Evolutionary conservation across 495 filamentous ascomycete species (phyloP), one percentile per base, ranked within the genome.

Genomic region (Terfezia claveryi): DNA sequence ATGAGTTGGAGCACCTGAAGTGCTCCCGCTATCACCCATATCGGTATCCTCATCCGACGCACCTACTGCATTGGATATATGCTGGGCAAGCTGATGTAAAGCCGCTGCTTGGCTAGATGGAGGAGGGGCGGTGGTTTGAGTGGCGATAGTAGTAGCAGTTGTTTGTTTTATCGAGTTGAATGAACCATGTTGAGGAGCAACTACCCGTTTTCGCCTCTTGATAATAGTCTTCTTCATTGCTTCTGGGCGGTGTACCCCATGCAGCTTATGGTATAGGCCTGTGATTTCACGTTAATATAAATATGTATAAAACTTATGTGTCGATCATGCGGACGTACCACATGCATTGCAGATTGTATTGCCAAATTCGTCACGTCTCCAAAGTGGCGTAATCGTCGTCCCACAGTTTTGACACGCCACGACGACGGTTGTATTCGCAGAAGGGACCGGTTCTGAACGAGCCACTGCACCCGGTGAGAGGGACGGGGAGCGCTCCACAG

Each of bases 261-360:
- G 91, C 1, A 98, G 79, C 67, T 96, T 98, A 68, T 93, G 85
- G 64, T 96, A 96, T n/a, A 96, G 71, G 36, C 88, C 88, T 95
- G 58, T 4, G 27, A 32, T 32, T 1, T 32, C 27, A 32, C 7
- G 27, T 32, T 32, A 32, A 32, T 32, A 32, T 32, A 32, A 32
- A 32, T 5, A 32, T 32, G 4, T 7, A 4, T 32, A 32, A 32
- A 32, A 7, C 27, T 32, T 32, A 2, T 32, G 7, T 32, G 27
- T 32, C 27, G 27, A 32, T 32, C 27, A 32, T 32, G 23, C n/a
- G 55, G 58, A 74, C 85, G 63, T 76, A 94, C 91, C 91, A 68
- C 91, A 98, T 54, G 91, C 91, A 71, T 98, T 98, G 71, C 91
- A 98, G 57, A 98, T 96, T 5, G 87, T 94, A 72, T 95, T 87